Conservation (phyloP, 163 green algal species). For the Trebouxiophyceae sp. region DNA sequence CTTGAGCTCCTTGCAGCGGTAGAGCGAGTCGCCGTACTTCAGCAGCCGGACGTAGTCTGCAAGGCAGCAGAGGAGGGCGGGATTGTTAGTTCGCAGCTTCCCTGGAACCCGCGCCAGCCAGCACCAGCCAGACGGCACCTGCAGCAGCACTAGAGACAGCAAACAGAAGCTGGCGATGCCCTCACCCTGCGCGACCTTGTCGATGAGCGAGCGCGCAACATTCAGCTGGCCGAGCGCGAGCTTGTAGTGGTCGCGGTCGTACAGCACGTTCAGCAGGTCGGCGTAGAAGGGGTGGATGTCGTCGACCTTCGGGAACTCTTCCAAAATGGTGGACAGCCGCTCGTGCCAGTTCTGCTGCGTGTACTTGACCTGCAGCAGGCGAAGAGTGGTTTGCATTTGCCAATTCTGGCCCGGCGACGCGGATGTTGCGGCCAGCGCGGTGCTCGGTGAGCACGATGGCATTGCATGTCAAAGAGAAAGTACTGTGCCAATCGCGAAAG, state of each 20-base stretch:
- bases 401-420: too few species aligned
- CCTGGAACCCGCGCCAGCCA: background rate
- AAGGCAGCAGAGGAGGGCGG: conserved; percentile 2
- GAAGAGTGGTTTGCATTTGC: too few species aligned
- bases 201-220: conserved; percentile 87
- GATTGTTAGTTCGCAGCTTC: too few species aligned
- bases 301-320: conserved; percentile 63
- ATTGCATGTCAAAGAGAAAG: background rate
- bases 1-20: conserved; percentile 99
- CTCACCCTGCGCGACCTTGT: conserved; percentile 79
- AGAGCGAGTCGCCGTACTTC: conserved; percentile 99
- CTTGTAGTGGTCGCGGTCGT: conserved; percentile 99
- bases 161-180: too few species aligned
- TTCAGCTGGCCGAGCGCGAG: conserved; percentile 96
- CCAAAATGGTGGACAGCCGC: conserved; percentile 57
- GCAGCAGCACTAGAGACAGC: too few species aligned
- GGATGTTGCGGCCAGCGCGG: too few species aligned
- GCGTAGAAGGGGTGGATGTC: conserved; percentile 99
- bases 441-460: background rate
- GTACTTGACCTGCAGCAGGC: conserved; percentile 77
- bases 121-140: too few species aligned
- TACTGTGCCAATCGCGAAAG: background rate
- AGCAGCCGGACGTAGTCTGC: conserved; percentile 95
- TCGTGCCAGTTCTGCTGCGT: conserved; percentile 92
- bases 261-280: conserved; percentile 98